Base-by-base conservation (phyloP, 352 stramenopile species). In the Thalassiosira hispida region DNA sequence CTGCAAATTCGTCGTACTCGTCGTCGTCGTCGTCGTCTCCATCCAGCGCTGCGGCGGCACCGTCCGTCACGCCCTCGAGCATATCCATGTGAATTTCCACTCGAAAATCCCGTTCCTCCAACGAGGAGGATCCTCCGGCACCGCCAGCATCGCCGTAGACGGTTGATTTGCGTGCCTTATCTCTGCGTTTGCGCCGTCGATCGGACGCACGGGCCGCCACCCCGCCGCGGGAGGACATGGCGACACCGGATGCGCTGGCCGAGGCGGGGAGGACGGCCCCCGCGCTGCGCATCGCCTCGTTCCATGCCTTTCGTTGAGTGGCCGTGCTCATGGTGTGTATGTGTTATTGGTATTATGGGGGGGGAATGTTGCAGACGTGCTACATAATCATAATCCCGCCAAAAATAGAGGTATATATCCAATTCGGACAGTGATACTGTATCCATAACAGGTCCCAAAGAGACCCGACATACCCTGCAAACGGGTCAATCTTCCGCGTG, bases 1-100 rank as follows among this genome's bases (percentile, higher is more conserved):
- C 88, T 46, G 88, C 83, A 60, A 92, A 81, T 70, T 92, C 88
- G 72, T 93, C 76, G 67, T 90, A 92, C 53, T 88, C 86, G 31
- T 92, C 87, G 63, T 92, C 86, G 8, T 86, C 72, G 14, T 72
- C 69, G n/a, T 86, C 72, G 14, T 72, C 69, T 14, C 79, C 80
- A 12, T 60, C 77, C 44, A 49, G 53, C 7, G 11, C 59, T 12
- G 9, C 38, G 33, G 53, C 62, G 12, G 47, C 69, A 63, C 65
- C 64, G 11, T 75, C 69, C 35, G 81, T 59, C 8, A 90, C 79
- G 44, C 85, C 85, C 68, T 94, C 89, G 27, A 94, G 70, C 22
- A 86, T 79, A 68, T 94, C 89, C 69, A 94, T 86, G 74, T 86
- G 88, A 52, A 88, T 44, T 31, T 81, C 84, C 12, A 79, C 73